Evolutionary conservation across 2,329 filamentous ascomycete species (phyloP).

Genomic region (Penicillium concentricum): DNA sequence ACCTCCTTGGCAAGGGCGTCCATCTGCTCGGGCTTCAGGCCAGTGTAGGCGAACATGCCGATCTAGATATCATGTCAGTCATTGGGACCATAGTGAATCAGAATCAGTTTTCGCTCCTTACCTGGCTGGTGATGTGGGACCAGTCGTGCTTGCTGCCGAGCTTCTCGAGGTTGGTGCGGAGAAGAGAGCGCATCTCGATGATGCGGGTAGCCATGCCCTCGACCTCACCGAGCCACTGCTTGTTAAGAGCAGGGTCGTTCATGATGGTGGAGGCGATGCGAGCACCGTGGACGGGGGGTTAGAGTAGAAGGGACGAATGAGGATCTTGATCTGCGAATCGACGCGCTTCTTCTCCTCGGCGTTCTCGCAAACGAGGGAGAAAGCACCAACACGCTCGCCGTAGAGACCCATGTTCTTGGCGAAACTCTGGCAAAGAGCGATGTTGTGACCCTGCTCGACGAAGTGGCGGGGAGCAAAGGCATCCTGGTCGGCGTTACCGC

Average conservation of each 20-base stretch:
- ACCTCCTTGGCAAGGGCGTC: conserved; percentile 82
- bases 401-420: conserved; percentile 99
- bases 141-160: conserved; percentile 96
- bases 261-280: conserved; percentile 91
- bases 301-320: conserved; percentile 95
- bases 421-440: conserved; percentile 88
- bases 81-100: no score
- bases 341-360: conserved; percentile 92
- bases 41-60: conserved; percentile 99
- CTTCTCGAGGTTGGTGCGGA: conserved; percentile 93
- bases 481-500: conserved; percentile 85
- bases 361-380: conserved; percentile 84
- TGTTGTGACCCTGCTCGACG: conserved; percentile 84
- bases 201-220: conserved; percentile 99
- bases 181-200: conserved; percentile 92
- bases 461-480: conserved; percentile 94
- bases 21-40: conserved; percentile 88
- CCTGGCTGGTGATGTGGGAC: conserved; percentile 94
- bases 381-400: conserved; percentile 95
- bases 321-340: conserved; percentile 97
- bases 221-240: conserved; percentile 94
- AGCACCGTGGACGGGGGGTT: conserved; percentile 97
- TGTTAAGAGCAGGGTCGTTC: conserved; percentile 77
- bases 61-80: conserved; percentile 54
- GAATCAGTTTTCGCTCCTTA: conserved; percentile 21